phyloP scores from a whole-genome alignment of 2,329 filamentous ascomycete genomes.

The Fusarium armeniacum region DNA sequence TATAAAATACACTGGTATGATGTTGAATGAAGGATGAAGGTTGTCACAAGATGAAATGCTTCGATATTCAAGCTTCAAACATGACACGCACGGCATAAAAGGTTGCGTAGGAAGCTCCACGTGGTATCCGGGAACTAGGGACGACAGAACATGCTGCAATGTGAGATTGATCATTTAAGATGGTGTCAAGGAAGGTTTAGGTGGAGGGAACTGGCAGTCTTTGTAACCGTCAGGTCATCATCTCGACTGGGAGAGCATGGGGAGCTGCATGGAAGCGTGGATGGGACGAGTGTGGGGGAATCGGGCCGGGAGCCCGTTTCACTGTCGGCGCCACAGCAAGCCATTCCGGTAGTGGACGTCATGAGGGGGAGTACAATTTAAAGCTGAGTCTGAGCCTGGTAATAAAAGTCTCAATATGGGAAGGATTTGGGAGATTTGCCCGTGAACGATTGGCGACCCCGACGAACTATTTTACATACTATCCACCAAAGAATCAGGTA shows the following conservation, averaged over 20 bases:
- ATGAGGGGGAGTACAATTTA: slow-evolving; percentile 20
- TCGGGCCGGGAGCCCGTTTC: slow-evolving; percentile 47
- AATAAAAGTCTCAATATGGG: background rate
- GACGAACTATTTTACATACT: background rate
- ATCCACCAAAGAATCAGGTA: background rate
- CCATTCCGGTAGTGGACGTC: slow-evolving; percentile 45
- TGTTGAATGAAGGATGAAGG: slow-evolving; percentile 4
- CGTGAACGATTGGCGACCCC: background rate
- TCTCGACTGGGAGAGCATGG: slow-evolving; percentile 8
- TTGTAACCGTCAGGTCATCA: slow-evolving; percentile 27
- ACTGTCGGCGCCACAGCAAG: slow-evolving; percentile 46
- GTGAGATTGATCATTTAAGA: slow-evolving; percentile 5
- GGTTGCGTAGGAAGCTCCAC: slow-evolving; percentile 25
- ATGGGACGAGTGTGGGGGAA: slow-evolving; percentile 48
- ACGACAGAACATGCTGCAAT: slow-evolving; percentile 20
- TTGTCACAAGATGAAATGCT: slow-evolving; percentile 16
- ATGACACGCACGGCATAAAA: background rate
- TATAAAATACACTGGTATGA: slow-evolving; percentile 23
- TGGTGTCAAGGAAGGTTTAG: slow-evolving; percentile 18
- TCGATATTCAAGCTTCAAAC: slow-evolving; percentile 11
- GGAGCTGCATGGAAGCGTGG: slow-evolving; percentile 32
- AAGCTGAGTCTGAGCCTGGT: background rate
- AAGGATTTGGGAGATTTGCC: background rate
- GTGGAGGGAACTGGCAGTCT: slow-evolving; percentile 13
- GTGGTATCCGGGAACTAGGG: slow-evolving; percentile 43